Conservation (phyloP, 331 rosid genomes). For the Quercus tomentella region DNA sequence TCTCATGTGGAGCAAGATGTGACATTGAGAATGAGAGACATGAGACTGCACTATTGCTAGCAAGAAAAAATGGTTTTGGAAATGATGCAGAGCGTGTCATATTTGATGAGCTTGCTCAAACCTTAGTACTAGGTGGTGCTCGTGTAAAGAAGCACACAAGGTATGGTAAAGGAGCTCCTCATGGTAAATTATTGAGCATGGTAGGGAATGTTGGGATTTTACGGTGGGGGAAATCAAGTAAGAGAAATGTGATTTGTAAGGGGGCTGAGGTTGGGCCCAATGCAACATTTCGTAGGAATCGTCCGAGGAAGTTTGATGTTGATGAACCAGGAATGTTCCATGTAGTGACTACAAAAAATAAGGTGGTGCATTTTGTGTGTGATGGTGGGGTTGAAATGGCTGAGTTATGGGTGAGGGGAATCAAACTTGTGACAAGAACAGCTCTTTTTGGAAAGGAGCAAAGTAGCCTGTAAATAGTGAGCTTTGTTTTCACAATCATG, state of each 20-base stretch:
- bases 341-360: slow-evolving; percentile 51
- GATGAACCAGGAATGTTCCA: slow-evolving; percentile 53
- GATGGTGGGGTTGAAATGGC: slow-evolving; percentile 66
- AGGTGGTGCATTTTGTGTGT: slow-evolving; percentile 65
- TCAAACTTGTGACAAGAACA: slow-evolving; percentile 44
- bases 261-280: slow-evolving; percentile 57
- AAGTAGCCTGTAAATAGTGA: not conserved
- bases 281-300: slow-evolving; percentile 47
- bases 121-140: slow-evolving; percentile 32
- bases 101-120: slow-evolving; percentile 43
- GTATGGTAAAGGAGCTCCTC: slow-evolving; percentile 60
- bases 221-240: slow-evolving; percentile 58
- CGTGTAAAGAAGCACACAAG: slow-evolving; percentile 56
- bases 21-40: slow-evolving; percentile 35
- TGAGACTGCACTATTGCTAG: slow-evolving; percentile 49
- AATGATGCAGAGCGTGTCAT: slow-evolving; percentile 48
- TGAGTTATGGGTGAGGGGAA: slow-evolving; percentile 62
- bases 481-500: not conserved
- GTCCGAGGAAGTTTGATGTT: slow-evolving; percentile 44
- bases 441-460: slow-evolving; percentile 30
- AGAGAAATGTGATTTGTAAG: slow-evolving; percentile 53
- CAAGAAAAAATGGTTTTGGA: slow-evolving; percentile 29
- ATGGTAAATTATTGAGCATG: slow-evolving; percentile 38
- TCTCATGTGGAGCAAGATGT: slow-evolving; percentile 41
- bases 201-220: slow-evolving; percentile 39